Percentiles rank a stretch among this genome's conserved stretches.
phyloP scores from a whole-genome alignment of 2,329 filamentous ascomycete species.

The Fusarium euwallaceae region DNA sequence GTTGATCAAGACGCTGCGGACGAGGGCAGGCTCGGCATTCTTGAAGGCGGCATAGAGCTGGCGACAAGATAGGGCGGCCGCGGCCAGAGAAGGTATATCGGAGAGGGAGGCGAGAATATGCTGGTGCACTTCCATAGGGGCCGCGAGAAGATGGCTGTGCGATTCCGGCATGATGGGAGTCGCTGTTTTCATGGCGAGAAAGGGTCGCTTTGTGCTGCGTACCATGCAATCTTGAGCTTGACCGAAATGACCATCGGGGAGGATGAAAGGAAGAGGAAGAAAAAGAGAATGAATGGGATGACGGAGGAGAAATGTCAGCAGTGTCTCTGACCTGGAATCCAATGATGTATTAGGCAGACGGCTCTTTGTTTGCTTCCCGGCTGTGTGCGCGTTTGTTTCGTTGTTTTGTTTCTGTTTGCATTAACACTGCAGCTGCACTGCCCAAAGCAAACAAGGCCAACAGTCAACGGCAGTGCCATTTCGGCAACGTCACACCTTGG shows the following conservation, averaged over 20 bases:
- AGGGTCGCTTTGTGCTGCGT: too few relatives aligned
- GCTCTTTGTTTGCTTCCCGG: too few relatives aligned
- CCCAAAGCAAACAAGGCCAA: not conserved
- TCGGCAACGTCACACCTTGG: not conserved
- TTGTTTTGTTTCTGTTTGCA: too few relatives aligned
- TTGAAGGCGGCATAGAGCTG: not conserved
- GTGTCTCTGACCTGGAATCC: too few relatives aligned
- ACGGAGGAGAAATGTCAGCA: too few relatives aligned
- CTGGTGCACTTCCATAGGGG: not conserved
- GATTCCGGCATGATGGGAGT: not conserved
- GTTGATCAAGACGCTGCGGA: not conserved
- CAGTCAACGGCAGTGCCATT: not conserved
- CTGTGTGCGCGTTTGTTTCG: too few relatives aligned
- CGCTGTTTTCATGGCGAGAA: too few relatives aligned
- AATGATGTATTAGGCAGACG: too few relatives aligned
- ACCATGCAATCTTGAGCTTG: too few relatives aligned
- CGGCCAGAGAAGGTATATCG: not conserved
- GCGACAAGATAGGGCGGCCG: not conserved
- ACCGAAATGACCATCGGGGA: too few relatives aligned
- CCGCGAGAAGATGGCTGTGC: not conserved
- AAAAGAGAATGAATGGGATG: too few relatives aligned
- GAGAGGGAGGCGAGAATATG: not conserved
- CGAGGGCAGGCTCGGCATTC: not conserved
- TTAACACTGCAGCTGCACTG: not conserved
- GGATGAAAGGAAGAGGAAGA: too few relatives aligned